Evolutionary conservation across 1,284 basidiomycete species (phyloP).

Genomic region (Mycena citricolor): DNA sequence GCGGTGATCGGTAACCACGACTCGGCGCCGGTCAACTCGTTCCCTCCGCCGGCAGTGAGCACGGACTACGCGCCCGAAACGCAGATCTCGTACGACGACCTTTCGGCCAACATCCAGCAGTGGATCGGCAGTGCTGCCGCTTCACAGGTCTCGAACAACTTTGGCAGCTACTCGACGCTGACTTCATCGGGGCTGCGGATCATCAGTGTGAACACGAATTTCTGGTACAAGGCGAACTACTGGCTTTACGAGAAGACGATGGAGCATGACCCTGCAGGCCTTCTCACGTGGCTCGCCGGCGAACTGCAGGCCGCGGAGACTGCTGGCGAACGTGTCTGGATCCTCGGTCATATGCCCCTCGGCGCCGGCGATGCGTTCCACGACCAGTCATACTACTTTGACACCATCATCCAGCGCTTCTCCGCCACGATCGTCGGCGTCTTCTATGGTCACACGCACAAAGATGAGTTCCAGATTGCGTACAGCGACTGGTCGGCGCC

Average conservation of each 20-base stretch:
- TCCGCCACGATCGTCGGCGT: constrained; percentile 46
- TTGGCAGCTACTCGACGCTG: constrained; percentile 48
- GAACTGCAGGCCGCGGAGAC: constrained; percentile 44
- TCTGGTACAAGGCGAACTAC: constrained; percentile 55
- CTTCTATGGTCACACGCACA: constrained; percentile 49
- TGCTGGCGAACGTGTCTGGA: constrained; percentile 39
- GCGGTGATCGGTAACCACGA: too few relatives aligned
- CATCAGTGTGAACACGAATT: constrained; percentile 57
- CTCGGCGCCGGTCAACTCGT: constrained; percentile 16
- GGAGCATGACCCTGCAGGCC: constrained; percentile 16
- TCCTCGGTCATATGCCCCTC: constrained; percentile 40
- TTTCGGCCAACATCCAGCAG: not conserved
- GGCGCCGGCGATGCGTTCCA: constrained; percentile 35
- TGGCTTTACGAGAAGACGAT: constrained; percentile 45
- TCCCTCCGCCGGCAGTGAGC: constrained; percentile 9
- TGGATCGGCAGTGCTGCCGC: constrained; percentile 30
- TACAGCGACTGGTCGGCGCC: constrained; percentile 47
- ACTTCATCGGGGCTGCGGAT: constrained; percentile 48
- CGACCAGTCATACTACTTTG: constrained; percentile 41
- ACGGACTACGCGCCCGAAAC: constrained; percentile 13
- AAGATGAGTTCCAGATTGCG: constrained; percentile 56
- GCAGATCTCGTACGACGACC: constrained; percentile 9
- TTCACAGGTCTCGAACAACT: constrained; percentile 41
- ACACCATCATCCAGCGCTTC: constrained; percentile 49
- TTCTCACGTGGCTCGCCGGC: constrained; percentile 28